Evolutionary conservation across 192 early-diverging fungal species (phyloP).

Genomic region (Thamnidium elegans): DNA sequence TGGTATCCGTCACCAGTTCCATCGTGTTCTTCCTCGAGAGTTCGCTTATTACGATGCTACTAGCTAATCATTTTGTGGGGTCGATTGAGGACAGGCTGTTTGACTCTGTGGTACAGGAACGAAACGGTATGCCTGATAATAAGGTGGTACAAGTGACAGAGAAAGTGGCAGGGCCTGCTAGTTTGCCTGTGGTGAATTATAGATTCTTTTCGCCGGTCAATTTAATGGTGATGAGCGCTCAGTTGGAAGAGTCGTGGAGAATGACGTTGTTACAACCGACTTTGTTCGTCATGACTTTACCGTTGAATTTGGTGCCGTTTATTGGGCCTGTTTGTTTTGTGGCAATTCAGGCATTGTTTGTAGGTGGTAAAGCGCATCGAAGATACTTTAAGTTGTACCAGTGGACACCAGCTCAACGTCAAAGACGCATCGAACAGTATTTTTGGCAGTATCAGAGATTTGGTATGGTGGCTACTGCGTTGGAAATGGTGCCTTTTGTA

Average conservation of each 20-base stretch:
- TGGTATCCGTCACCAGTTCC: background rate
- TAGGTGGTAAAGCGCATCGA: slow-evolving; percentile 37
- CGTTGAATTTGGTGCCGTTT: slow-evolving; percentile 43
- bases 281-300: slow-evolving; percentile 41
- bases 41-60: background rate
- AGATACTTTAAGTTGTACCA: slow-evolving; percentile 46
- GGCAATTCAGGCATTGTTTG: slow-evolving; percentile 39
- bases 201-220: slow-evolving; percentile 2
- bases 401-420: slow-evolving; percentile 35
- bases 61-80: slow-evolving; percentile 2
- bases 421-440: slow-evolving; percentile 29
- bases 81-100: slow-evolving; percentile 13
- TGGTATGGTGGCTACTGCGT: slow-evolving; percentile 42
- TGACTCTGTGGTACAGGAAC: slow-evolving; percentile 14
- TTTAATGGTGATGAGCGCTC: slow-evolving; percentile 7
- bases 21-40: slow-evolving; percentile 13
- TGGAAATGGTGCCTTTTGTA: slow-evolving; percentile 46
- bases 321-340: slow-evolving; percentile 40
- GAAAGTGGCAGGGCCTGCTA: background rate
- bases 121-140: background rate
- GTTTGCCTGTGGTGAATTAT: background rate
- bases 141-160: background rate
- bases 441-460: slow-evolving; percentile 41
- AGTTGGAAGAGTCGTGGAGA: background rate
- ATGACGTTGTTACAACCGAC: background rate